Base-by-base conservation (phyloP, 495 filamentous ascomycete genomes). In the Aspergillus sclerotiicarbonarius region DNA sequence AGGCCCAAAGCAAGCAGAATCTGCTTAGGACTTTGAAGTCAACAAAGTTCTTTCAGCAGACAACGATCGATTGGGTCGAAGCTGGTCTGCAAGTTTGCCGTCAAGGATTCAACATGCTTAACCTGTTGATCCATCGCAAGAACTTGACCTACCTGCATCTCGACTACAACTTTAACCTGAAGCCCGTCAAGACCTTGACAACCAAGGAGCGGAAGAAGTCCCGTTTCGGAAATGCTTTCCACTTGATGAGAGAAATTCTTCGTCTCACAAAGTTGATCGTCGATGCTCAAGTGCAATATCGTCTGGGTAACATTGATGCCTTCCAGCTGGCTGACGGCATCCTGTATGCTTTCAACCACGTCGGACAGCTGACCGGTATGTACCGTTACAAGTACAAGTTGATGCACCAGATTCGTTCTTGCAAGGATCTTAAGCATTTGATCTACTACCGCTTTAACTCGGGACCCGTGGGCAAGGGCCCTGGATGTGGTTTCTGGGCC, bases 341-440 rank as follows among this genome's bases (percentile, higher is more conserved):
- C 55, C 81, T 97, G 9, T 99, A 98, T 67, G 95, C 95, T 30
- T 98, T 99, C 80, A 99, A 99, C 76, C 95, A 99, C 64, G 95
- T 99, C 56, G 95, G 95, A 51, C 95, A 99, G 75, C 79, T 99
- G 52, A 99, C 95, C 25, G 95, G 95, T 66, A 99, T 99, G 95
- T 99, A 99, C 76, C 90, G 95, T 29, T 99, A 99, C 84, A 99
- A 99, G 81, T 99, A 99, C 78, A 99, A 99, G 79, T 82, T 99
- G 35, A 99, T 99, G 95, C 95, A 99, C 71, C 95, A 99, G 74
- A 98, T 99, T 65, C 91, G 95, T 48, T 94, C 95, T 3, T 99
- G 95, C 78, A 99, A 99, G 70, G 95, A 99, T 75, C 75, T 99
- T 67, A 99, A 99, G 83, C 95, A 99, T 84, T 71, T 99, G 51